These are phyloP conservation scores for Sphaerulina musiva DNA, from an alignment of 2,329 filamentous ascomycete genomes.

Conservation along the genomic window DNA sequence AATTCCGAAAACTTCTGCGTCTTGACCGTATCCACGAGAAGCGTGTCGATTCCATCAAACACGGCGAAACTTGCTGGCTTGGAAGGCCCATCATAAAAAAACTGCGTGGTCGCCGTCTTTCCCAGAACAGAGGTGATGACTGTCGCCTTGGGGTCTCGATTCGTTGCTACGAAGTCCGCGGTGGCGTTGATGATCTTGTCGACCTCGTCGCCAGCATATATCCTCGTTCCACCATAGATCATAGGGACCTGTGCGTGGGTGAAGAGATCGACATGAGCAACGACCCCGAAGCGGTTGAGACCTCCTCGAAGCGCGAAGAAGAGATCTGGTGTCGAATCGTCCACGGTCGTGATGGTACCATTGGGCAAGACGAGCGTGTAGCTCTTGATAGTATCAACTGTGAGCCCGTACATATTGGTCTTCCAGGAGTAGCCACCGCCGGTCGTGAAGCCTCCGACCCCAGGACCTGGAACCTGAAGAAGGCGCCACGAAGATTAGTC, in stretches of 20 bases:
- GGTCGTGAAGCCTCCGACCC: constrained; percentile 12
- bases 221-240: constrained; percentile 9
- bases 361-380: constrained; percentile 5
- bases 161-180: background rate
- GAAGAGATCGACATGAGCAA: constrained; percentile 3
- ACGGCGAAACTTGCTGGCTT: constrained; percentile 3
- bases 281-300: constrained; percentile 9
- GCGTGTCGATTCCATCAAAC: background rate
- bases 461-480: constrained; percentile 9
- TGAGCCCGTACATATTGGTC: constrained; percentile 11
- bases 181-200: constrained; percentile 6
- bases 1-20: constrained; percentile 5
- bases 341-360: constrained; percentile 5
- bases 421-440: constrained; percentile 13
- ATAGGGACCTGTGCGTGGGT: constrained; percentile 2
- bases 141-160: constrained; percentile 8
- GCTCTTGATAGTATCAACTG: constrained; percentile 8
- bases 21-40: constrained; percentile 1
- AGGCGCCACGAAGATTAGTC: background rate
- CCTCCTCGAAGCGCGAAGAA: constrained; percentile 13
- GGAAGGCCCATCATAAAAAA: constrained; percentile 2
- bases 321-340: constrained; percentile 3
- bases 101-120: constrained; percentile 1
- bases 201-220: background rate
- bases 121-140: constrained; percentile 6